A percentile compares a stretch with the other conserved stretches of the same genome.
Conservation (phyloP, 108 stramenopile species). For the Pseudonitzschia multistriata region DNA sequence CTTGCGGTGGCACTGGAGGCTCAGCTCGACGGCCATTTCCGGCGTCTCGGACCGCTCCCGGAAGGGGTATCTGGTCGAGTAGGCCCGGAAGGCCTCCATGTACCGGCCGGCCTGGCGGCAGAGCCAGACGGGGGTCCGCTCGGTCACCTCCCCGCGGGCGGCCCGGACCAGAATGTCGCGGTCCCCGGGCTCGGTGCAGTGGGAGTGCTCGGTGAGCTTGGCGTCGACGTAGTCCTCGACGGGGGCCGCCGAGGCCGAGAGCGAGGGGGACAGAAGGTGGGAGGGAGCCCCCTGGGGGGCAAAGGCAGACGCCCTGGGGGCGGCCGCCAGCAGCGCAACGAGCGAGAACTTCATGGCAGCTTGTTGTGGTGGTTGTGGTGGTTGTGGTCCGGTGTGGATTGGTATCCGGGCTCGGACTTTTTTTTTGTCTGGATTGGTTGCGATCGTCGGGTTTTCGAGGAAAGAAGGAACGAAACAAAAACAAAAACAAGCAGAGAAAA, state of each 20-base stretch:
- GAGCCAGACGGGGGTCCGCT: conserved; percentile 98
- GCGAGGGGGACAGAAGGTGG: not conserved
- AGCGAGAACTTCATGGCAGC: conserved; percentile 12
- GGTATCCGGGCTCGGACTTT: not conserved
- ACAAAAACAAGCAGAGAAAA: not conserved
- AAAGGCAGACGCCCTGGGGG: conserved; percentile 10
- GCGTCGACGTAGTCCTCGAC: conserved; percentile 19
- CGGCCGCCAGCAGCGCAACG: conserved; percentile 1
- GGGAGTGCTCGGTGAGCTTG: conserved; percentile 32
- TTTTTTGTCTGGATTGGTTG: too few species aligned
- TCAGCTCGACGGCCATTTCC: conserved; percentile 91
- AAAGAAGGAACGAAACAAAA: not conserved
- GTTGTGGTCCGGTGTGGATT: not conserved
- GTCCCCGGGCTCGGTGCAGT: conserved; percentile 60
- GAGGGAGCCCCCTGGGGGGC: not conserved
- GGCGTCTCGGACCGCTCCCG: conserved; percentile 94
- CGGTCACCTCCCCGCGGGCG: conserved; percentile 89
- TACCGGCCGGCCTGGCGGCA: conserved; percentile 99
- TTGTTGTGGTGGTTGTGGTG: not conserved
- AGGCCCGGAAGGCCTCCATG: conserved; percentile 96
- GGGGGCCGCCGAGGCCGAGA: not conserved
- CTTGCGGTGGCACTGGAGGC: conserved; percentile 90
- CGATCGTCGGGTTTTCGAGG: not conserved
- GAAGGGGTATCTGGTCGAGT: conserved; percentile 89
- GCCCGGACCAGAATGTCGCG: conserved; percentile 93